phyloP scores from a whole-genome alignment of 331 rosid genomes.

The Pyrus hybrid region DNA sequence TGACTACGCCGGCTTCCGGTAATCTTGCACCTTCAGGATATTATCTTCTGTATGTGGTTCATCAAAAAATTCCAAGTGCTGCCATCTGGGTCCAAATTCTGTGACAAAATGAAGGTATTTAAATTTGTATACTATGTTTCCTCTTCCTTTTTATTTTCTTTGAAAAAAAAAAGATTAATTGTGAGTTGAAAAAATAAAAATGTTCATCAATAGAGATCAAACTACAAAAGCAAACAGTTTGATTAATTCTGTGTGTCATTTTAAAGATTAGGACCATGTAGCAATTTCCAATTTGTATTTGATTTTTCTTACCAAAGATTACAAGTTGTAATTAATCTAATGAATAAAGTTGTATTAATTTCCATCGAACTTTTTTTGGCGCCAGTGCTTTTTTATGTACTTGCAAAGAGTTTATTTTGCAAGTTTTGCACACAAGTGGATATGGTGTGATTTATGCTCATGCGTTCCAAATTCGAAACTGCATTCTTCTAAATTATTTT shows the following conservation, averaged over 20 bases:
- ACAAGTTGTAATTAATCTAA: background rate
- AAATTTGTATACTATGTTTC: background rate
- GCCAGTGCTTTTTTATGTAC: background rate
- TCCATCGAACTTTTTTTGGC: background rate
- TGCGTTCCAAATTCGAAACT: no score
- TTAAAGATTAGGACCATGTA: no score
- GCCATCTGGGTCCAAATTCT: background rate
- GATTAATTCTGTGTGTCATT: background rate
- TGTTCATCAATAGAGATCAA: background rate
- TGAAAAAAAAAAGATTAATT: background rate
- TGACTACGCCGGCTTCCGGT: constrained; percentile 1
- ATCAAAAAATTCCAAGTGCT: background rate
- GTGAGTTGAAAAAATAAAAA: background rate
- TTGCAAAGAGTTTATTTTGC: background rate
- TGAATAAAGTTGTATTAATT: background rate
- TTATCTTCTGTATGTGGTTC: no score
- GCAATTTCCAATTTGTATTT: background rate
- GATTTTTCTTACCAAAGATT: background rate
- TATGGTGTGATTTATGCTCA: no score
- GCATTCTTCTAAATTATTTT: no score
- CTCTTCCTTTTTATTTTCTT: background rate
- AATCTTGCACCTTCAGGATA: no score
- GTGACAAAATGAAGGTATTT: background rate
- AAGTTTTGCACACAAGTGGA: no score
- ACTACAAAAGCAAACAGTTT: background rate